A percentile compares a stretch with the other conserved stretches of the same genome.
These are phyloP conservation scores for Colletotrichum sansevieriae DNA, from an alignment of 2,329 filamentous ascomycete genomes.

Conservation along the genomic window DNA sequence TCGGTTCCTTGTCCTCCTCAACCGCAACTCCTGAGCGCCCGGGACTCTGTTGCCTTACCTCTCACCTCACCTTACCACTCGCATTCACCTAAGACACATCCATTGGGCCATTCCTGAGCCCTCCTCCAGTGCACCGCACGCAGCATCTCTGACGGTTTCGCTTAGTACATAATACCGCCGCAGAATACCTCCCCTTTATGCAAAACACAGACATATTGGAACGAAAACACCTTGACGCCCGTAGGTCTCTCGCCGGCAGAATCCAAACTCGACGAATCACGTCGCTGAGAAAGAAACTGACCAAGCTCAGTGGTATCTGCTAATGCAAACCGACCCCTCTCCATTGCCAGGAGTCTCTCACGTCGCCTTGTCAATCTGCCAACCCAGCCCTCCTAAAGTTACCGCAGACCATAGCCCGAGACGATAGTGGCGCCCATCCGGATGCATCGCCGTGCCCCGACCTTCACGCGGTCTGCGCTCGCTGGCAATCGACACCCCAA, in stretches of 20 bases:
- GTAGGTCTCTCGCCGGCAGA: constrained; percentile 14
- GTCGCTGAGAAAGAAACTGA: constrained; percentile 7
- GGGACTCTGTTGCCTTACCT: not conserved
- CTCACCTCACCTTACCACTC: not conserved
- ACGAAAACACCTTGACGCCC: constrained; percentile 12
- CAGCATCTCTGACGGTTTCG: constrained; percentile 13
- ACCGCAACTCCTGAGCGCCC: not conserved
- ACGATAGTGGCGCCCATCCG: not conserved
- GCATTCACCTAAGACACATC: not conserved
- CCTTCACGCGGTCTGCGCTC: constrained; percentile 19
- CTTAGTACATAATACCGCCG: constrained; percentile 21
- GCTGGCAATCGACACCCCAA: constrained; percentile 1
- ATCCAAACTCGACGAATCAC: constrained; percentile 29
- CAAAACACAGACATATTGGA: constrained; percentile 24
- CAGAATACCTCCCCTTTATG: constrained; percentile 24
- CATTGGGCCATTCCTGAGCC: not conserved
- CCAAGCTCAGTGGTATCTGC: constrained; percentile 20
- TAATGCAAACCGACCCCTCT: constrained; percentile 12
- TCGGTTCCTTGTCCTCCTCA: not conserved
- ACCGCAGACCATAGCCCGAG: no score
- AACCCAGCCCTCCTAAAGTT: constrained; percentile 1
- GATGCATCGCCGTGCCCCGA: constrained; percentile 29
- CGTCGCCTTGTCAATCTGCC: constrained; percentile 19
- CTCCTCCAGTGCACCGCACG: constrained; percentile 7
- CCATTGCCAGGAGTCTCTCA: constrained; percentile 14